phyloP scores from a whole-genome alignment of 2,329 filamentous ascomycete genomes.

The Calonectria henricotiae region DNA sequence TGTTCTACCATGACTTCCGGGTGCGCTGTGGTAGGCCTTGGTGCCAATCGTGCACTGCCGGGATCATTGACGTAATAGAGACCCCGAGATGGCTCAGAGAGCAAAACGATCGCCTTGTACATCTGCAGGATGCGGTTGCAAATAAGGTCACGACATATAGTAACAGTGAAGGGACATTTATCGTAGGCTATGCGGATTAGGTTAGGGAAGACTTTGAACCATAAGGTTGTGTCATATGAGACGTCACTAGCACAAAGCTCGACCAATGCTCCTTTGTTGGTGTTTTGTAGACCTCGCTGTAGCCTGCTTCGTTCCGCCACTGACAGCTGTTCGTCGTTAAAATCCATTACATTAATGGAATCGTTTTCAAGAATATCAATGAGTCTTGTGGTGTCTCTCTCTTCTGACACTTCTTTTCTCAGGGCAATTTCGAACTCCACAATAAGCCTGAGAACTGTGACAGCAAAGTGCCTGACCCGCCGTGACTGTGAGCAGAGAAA shows the following conservation, averaged over 20 bases:
- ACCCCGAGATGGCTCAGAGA: constrained; percentile 82
- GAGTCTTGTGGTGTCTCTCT: constrained; percentile 80
- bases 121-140: constrained; percentile 95
- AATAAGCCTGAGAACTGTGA: constrained; percentile 92
- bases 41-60: constrained; percentile 67
- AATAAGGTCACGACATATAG: constrained; percentile 90
- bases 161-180: constrained; percentile 91
- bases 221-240: constrained; percentile 93
- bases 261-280: constrained; percentile 87
- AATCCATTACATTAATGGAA: constrained; percentile 89
- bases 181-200: constrained; percentile 92
- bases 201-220: constrained; percentile 99
- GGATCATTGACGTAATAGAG: constrained; percentile 76
- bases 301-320: constrained; percentile 93
- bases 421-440: constrained; percentile 94
- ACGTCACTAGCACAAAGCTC: constrained; percentile 97
- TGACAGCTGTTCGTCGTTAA: constrained; percentile 92
- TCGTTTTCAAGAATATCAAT: constrained; percentile 95
- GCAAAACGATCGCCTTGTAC: constrained; percentile 85
- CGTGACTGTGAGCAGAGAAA: constrained; percentile 97
- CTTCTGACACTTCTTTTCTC: constrained; percentile 74
- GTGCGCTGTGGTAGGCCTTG: constrained; percentile 78
- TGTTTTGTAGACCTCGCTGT: constrained; percentile 90
- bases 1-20: constrained; percentile 94
- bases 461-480: constrained; percentile 89